phyloP scores from a whole-genome alignment of 1,139 yeast genomes.

The Hemisphaericaspora subhashii region DNA sequence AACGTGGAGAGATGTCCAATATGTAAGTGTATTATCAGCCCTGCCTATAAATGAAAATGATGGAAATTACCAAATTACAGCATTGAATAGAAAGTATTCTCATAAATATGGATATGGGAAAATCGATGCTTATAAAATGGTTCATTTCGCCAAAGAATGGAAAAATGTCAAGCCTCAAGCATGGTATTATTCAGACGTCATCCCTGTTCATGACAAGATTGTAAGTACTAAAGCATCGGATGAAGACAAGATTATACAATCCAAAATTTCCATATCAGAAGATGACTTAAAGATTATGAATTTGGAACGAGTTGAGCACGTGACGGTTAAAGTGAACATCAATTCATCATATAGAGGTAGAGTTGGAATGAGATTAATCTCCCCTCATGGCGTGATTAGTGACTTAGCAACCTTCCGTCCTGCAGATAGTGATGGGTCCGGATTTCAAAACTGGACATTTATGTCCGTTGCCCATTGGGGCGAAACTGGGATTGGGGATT shows the following conservation, averaged over 20 bases:
- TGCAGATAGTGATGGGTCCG: conserved; percentile 54
- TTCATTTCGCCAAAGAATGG: conserved; percentile 77
- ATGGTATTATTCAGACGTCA: conserved; percentile 62
- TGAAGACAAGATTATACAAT: conserved; percentile 31
- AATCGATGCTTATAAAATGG: conserved; percentile 78
- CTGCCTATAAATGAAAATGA: conserved; percentile 67
- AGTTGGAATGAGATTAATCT: conserved; percentile 60
- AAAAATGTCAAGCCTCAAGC: conserved; percentile 85
- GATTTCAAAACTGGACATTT: conserved; percentile 84
- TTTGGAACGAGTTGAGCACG: conserved; percentile 77
- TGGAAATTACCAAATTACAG: conserved; percentile 65
- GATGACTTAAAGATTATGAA: conserved; percentile 56
- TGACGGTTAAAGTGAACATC: conserved; percentile 77
- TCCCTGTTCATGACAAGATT: conserved; percentile 29
- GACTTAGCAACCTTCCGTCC: conserved; percentile 72
- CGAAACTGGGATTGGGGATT: conserved; percentile 75
- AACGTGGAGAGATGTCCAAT: conserved; percentile 96
- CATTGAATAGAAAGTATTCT: conserved; percentile 68
- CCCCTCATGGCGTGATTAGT: conserved; percentile 77
- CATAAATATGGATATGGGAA: conserved; percentile 94
- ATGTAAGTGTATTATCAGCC: conserved; percentile 72
- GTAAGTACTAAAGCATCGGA: conserved; percentile 13
- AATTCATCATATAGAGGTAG: conserved; percentile 68
- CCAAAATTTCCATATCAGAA: conserved; percentile 48
- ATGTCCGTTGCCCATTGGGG: conserved; percentile 99